Evolutionary conservation across 208 protist genomes (phyloP), one percentile per base, ranked within the genome.

Genomic region (Wallacemonas sp.): DNA sequence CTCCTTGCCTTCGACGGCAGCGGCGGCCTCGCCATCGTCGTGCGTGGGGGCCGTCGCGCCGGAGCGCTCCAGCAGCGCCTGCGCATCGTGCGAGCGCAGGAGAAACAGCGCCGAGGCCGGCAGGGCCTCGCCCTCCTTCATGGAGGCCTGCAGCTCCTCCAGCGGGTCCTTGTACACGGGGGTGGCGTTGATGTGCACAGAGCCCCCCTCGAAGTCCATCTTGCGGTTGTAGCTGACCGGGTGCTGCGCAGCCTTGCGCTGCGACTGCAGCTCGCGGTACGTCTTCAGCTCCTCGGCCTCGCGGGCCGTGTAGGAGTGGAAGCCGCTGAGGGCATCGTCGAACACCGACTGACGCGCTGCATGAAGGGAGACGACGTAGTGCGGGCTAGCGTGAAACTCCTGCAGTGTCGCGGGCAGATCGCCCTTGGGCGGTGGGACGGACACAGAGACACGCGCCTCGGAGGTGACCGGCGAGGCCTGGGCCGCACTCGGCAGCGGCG

Each of bases 261-360:
- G 42, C 11, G 38, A 14, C 14, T 67, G 66, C 4, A 67, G 46
- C 28, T 42, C 25, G 1, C 48, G 33, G 31, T 80, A 63, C 10
- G 55, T 36, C 26, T 67, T 54, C 41, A 63, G 50, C 67, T 84
- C 65, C 44, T 48, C 66, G 38, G 67, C 57, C 45, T 86, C 81
- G 12, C 67, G 69, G 25, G 70, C 61, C 48, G 72, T 73, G 54
- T 80, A 77, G 20, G 76, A 79, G 57, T 74, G 67, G 54, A 87
- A 87, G 14, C 81, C 81, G 8, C 68, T 78, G 4, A 87, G 68
- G 2, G 81, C 81, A 57, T 87, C 81, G 12, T 74, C 65, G 62
- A 87, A 77, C 62, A 87, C 22, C 52, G 77, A 76, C 31, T 73
- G 64, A 4, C 77, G 73, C 10, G 72, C 57, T 2, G 68, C 74